A percentile compares a stretch with the other conserved stretches of the same genome.
phyloP scores from a whole-genome alignment of 306 rosid genomes.

The Arachis hypogaea region DNA sequence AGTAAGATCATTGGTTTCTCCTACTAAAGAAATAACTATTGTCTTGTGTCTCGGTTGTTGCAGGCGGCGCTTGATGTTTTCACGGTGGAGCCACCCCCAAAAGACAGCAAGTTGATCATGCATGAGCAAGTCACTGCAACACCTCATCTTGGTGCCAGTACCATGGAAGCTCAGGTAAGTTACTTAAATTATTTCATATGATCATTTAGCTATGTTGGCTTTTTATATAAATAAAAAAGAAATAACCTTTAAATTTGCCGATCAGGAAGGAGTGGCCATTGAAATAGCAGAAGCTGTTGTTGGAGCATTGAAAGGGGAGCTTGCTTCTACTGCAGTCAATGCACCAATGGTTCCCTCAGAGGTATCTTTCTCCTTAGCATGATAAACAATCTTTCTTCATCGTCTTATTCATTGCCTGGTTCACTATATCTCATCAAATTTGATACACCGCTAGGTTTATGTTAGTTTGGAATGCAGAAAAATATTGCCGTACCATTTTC shows the following conservation, averaged over 20 bases:
- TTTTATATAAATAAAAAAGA: background rate
- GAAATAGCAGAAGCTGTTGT: constrained; percentile 99
- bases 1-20: background rate
- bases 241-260: constrained; percentile 36
- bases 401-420: background rate
- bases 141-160: constrained; percentile 99
- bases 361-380: constrained; percentile 51
- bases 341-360: constrained; percentile 99
- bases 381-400: background rate
- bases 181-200: constrained; percentile 22
- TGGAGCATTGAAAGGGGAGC: constrained; percentile 94
- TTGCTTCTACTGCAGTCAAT: constrained; percentile 97
- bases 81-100: constrained; percentile 80
- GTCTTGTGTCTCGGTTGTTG: constrained; percentile 33
- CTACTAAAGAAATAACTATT: constrained; percentile 2
- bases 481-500: background rate
- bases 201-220: background rate
- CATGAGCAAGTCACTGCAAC: constrained; percentile 94
- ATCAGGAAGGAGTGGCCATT: constrained; percentile 96
- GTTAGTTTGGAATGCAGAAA: background rate
- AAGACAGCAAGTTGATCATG: constrained; percentile 71
- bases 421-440: background rate
- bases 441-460: background rate
- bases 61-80: constrained; percentile 99
- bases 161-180: constrained; percentile 91